Evolutionary conservation across 2,329 filamentous ascomycete genomes (phyloP), one percentile per base, ranked within the genome.

Genomic region (Colletotrichum sp.): DNA sequence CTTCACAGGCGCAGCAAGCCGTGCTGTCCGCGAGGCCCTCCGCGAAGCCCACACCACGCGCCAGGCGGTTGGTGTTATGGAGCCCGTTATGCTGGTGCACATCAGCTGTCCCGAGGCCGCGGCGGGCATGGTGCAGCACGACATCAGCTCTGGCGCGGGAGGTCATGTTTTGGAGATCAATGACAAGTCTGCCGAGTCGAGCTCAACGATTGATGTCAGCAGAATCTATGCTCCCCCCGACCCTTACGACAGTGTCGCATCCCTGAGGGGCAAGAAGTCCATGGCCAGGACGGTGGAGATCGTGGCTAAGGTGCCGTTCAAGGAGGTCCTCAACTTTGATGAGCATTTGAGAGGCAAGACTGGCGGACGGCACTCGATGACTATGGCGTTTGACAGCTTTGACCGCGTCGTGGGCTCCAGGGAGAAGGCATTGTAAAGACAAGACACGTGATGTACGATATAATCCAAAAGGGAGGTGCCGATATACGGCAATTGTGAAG

Each of bases 271-370:
- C 55, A 89, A 89, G 82, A 89, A 87, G 79, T 88, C 85, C 49
- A 86, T 85, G 39, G 85, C 86, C 71, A 86, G 88, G 62, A 88
- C 87, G 86, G 87, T 90, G 74, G 90, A 93, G 66, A 95, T 99
- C 79, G 93, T 94, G 13, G 97, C 96, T 26, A 92, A 95, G 80
- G 96, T 99, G 32, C 97, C 97, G 36, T 89, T 99, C 80, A 98
- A 97, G 86, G 96, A 99, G 85, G 98, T 99, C 95, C 93, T 99
- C 44, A 95, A 96, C 57, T 99, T 99, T 84, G 88, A 99, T 80
- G 95, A 95, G 83, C 95, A 98, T 82, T 86, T 99, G 78, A 89
- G 97, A 69, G 96, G 95, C 85, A 90, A 98, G 87, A 99, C 96
- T 5, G 95, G 94, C 4, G 97, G 97, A 0, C 90, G 97, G 3